Percentiles rank a stretch among this genome's conserved stretches.
These are phyloP conservation scores for Diospyros lotus DNA, from an alignment of 148 eudicot species.

Conservation along the genomic window DNA sequence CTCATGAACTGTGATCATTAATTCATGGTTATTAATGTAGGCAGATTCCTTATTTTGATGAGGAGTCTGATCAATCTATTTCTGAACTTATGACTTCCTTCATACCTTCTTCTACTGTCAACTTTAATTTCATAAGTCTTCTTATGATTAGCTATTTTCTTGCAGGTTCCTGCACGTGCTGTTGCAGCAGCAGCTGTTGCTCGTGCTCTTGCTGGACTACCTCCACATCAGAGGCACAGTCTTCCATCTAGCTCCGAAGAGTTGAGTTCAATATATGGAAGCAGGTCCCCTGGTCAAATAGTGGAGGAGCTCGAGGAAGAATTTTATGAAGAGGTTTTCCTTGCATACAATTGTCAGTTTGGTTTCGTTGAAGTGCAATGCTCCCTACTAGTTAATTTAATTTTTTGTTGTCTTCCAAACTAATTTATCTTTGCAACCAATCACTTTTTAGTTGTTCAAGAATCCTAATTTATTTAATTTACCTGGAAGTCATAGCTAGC, in stretches of 20 bases:
- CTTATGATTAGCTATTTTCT: background rate
- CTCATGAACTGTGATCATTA: background rate
- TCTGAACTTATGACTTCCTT: background rate
- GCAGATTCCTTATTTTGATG: background rate
- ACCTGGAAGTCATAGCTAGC: background rate
- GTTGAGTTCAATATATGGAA: conserved; percentile 82
- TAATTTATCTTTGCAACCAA: background rate
- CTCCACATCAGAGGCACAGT: conserved; percentile 82
- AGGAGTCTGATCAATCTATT: background rate
- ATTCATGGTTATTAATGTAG: background rate
- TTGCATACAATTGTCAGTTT: conserved; percentile 4
- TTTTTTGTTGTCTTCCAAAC: background rate
- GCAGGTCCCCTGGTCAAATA: conserved; percentile 45
- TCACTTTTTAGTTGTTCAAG: background rate
- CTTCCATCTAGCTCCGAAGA: conserved; percentile 85
- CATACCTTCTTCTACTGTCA: background rate
- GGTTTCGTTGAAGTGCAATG: background rate
- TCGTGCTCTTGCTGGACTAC: conserved; percentile 84
- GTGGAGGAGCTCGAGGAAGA: conserved; percentile 82
- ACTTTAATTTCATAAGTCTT: background rate
- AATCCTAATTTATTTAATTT: background rate
- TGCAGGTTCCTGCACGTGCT: conserved; percentile 92
- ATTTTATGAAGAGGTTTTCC: conserved; percentile 84
- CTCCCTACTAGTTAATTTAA: background rate
- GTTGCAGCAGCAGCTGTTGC: conserved; percentile 99